Base-by-base conservation (phyloP, 768 basidiomycete species). In the Lactarius vividus region DNA sequence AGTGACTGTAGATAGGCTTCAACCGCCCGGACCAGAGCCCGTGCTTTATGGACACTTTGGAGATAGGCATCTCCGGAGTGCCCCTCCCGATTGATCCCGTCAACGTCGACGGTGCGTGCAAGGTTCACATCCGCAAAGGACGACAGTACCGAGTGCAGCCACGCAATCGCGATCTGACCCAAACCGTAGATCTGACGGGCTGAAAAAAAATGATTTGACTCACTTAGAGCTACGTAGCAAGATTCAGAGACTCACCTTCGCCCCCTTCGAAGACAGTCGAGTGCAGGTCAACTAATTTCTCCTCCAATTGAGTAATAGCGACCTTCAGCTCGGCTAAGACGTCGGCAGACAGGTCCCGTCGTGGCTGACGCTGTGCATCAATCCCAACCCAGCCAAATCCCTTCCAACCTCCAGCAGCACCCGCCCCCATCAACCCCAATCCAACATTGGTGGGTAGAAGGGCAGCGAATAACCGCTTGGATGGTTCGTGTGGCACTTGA, bases 81-180 rank as follows among this genome's bases (percentile, higher is more conserved):
- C 11, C 77, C 78, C 33, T 84, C 82, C 66, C 82, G 79, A 31
- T 80, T 80, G 67, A 89, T 82, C 18, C 88, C 89, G 70, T 94
- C 91, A 64, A 95, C 85, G 73, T 95, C 94, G 66, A 96, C 86
- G 73, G 88, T 85, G 35, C 86, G 84, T 23, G 92, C 92, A 61
- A 96, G 76, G 74, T 94, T 88, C 66, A 94, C 82, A 68, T 92
- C 86, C 28, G 85, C 82, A 42, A 88, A 80, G 57, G 84, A 81
- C 13, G 77, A 73, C 33, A 94, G 76, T 64, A 91, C 84, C 3
- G 80, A 74, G 2, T 86, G 82, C 37, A 93, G 75, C 59, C 84
- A 80, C 0, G 83, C 79, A 37, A 91, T 74, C 35, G 85, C 77
- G 57, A 79, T 82, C 73, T 81, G 84, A 20, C 85, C 83, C 52